Conservation (phyloP, 305 asterid genomes). For the Fraxinus angustifolia region DNA sequence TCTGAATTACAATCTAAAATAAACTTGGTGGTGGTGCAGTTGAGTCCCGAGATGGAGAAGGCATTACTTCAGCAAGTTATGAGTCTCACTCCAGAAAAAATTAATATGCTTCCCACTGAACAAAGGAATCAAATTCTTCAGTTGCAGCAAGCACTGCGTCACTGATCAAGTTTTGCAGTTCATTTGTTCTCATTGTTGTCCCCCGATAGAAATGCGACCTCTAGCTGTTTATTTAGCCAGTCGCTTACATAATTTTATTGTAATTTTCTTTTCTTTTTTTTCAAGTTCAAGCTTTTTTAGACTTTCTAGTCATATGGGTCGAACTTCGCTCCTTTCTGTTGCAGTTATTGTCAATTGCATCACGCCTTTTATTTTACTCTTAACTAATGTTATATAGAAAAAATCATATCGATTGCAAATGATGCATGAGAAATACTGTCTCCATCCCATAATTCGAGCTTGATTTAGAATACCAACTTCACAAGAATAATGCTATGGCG, state of each 20-base stretch:
- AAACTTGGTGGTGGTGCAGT: conserved; percentile 41
- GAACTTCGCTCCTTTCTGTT: neutral
- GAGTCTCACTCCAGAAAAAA: conserved; percentile 88
- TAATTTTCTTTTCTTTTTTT: neutral
- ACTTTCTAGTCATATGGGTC: neutral
- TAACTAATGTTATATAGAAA: too few relatives aligned
- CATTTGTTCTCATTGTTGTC: neutral
- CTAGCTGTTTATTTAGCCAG: neutral
- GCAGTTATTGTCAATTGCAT: neutral
- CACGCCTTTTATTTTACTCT: neutral
- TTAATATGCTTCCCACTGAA: conserved; percentile 73
- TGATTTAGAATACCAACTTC: neutral
- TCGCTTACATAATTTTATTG: neutral
- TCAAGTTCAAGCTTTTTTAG: neutral
- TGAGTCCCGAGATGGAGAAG: conserved; percentile 81
- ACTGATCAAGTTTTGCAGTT: conserved; percentile 26
- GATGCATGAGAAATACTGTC: too few relatives aligned
- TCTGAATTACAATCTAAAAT: neutral
- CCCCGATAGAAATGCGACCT: neutral
- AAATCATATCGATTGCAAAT: too few relatives aligned
- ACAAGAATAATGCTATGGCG: neutral
- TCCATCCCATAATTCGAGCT: neutral
- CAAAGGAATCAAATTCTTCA: conserved; percentile 82
- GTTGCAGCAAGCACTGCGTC: conserved; percentile 92
- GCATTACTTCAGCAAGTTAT: conserved; percentile 84